Conservation (phyloP, 202 grass and related monocot genomes). For the Schoenoplectus tabernaemontani region DNA sequence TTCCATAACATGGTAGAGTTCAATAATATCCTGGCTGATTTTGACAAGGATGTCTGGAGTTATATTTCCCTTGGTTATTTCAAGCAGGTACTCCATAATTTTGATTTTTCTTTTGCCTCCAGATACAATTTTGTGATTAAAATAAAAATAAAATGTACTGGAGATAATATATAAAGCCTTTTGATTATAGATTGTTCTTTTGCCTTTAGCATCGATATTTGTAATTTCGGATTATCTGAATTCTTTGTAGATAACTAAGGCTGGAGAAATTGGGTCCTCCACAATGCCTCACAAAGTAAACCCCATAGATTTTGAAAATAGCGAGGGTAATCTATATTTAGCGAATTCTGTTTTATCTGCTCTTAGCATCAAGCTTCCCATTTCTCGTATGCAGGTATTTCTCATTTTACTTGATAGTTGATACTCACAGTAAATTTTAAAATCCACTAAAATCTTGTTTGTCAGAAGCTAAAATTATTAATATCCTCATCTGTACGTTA, state of each 20-base stretch:
- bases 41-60: conserved; percentile 85
- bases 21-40: conserved; percentile 77
- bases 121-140: neutral
- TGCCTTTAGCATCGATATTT: conserved; percentile 8
- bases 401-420: conserved; percentile 12
- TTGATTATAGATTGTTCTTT: neutral
- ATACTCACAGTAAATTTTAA: neutral
- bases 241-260: conserved; percentile 62
- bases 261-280: conserved; percentile 84
- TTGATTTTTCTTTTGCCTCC: neutral
- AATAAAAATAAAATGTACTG: neutral
- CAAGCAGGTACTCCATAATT: conserved; percentile 51
- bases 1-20: conserved; percentile 80
- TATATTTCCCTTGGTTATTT: conserved; percentile 94
- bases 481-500: neutral
- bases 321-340: conserved; percentile 58
- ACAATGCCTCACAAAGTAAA: conserved; percentile 99
- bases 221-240: conserved; percentile 1
- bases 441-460: neutral
- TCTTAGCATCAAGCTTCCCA: conserved; percentile 81
- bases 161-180: neutral
- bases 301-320: conserved; percentile 98
- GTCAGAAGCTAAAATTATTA: neutral
- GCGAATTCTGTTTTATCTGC: conserved; percentile 51
- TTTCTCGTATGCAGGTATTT: conserved; percentile 89